Evolutionary conservation across 2,329 filamentous ascomycete genomes (phyloP), one percentile per base, ranked within the genome.

Genomic region (Mariannaea elegans): DNA sequence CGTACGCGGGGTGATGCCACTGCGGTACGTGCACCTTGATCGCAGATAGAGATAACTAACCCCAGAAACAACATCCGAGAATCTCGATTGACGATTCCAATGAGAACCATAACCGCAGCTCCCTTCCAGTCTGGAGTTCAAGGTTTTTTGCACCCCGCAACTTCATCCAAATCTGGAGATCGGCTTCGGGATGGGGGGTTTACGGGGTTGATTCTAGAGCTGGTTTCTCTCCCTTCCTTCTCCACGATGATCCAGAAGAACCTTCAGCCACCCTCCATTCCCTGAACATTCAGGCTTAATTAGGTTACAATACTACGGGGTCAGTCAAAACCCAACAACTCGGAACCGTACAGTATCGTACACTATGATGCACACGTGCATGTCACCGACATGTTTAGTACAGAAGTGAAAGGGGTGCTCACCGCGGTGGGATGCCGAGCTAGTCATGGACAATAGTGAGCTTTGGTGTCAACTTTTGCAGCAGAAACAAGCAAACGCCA

Each of bases 1-100:
- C 50, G 49, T 61, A 64, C 39, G 56, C 62, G 61, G 56, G 62
- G 62, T 62, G 62, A 64, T 65, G 51, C 62, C 60, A 61, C 57
- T 45, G 46, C 49, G 46, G 56, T 64, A 61, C 50, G 51, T 61
- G 58, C 38, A 36, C 50, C 59, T 27, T 12, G 41, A 61, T 64
- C 24, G 51, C 55, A 64, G 54, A 61, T 59, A 46, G 46, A 51
- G 57, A 51, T 46, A 50, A n/a, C n/a, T 23, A 23, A 27, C 39
- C 51, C 53, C 47, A 41, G 54, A 55, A 49, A 51, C 49, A 58
- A 61, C 53, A 58, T 53, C 53, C 56, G 44, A 53, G 45, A 65
- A 65, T 34, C 27, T 32, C 32, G 34, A 56, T 44, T 38, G 34
- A 50, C 59, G 63, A 61, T 56, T 46, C 61, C 63, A 59, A 59